A percentile compares a stretch with the other conserved stretches of the same genome.
Evolutionary conservation across 306 rosid genomes (phyloP).

Genomic region (Glycine tomentella): DNA sequence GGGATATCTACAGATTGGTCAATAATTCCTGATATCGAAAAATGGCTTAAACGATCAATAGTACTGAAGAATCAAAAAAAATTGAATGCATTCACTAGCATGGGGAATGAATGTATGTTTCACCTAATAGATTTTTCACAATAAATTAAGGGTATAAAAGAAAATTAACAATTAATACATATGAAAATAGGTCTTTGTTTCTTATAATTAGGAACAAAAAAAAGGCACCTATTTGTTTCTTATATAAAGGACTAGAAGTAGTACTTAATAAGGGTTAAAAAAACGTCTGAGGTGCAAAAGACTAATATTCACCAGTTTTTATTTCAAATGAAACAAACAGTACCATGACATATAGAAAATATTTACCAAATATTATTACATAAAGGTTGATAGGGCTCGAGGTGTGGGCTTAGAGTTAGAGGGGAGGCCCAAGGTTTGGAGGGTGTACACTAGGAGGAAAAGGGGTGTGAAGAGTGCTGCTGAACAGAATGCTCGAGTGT

Average conservation of each 20-base stretch:
- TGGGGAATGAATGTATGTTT: not conserved
- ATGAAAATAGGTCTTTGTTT: too few species aligned
- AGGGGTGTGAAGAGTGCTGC: too few species aligned
- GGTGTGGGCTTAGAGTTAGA: too few species aligned
- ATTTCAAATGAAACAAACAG: constrained; percentile 13
- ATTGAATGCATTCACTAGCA: not conserved
- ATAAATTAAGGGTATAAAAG: not conserved
- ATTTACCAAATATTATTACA: constrained; percentile 3
- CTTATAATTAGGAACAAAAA: too few species aligned
- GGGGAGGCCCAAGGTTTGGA: too few species aligned
- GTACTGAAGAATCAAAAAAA: too few species aligned
- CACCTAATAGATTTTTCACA: not conserved
- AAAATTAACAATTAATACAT: too few species aligned
- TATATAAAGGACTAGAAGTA: not conserved
- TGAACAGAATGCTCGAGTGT: too few species aligned
- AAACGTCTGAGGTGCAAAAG: not conserved
- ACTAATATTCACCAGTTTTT: not conserved
- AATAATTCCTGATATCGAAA: constrained; percentile 80
- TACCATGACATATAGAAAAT: constrained; percentile 17
- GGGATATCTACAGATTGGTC: constrained; percentile 78
- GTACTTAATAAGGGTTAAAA: not conserved
- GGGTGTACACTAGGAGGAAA: too few species aligned
- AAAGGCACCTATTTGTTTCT: not conserved
- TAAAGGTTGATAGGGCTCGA: not conserved
- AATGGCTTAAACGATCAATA: not conserved